A percentile compares a stretch with the other conserved stretches of the same genome.
Evolutionary conservation across 2,329 filamentous ascomycete species (phyloP).

Genomic region (Aspergillus novoparasiticus): DNA sequence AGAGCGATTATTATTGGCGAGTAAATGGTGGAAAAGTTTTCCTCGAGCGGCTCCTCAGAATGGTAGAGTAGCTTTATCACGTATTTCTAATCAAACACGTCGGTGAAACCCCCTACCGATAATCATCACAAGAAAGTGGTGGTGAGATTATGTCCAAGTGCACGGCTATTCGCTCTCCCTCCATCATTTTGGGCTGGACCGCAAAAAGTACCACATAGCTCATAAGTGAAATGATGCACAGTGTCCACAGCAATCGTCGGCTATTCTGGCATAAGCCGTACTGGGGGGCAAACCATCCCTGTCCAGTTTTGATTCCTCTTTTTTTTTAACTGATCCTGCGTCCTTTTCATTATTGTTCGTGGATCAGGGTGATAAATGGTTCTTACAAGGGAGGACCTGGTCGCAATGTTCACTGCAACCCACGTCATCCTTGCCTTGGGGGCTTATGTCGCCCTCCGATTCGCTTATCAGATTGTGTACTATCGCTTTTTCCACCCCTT

Average conservation of each 20-base stretch:
- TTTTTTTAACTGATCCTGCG: neutral
- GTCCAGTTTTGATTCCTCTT: neutral
- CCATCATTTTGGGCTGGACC: neutral
- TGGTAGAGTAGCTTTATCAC: neutral
- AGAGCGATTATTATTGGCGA: neutral
- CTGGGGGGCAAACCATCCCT: neutral
- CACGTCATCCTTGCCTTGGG: conserved; percentile 26
- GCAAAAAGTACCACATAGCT: neutral
- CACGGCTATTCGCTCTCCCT: neutral
- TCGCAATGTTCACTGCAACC: conserved; percentile 32
- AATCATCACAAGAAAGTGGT: neutral
- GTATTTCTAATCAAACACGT: neutral
- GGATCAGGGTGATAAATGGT: conserved; percentile 27
- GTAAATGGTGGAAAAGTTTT: neutral
- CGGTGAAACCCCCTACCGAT: neutral
- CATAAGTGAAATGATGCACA: no score
- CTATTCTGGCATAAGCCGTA: neutral
- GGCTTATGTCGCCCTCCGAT: conserved; percentile 26
- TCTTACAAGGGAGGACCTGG: conserved; percentile 22
- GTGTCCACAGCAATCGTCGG: no score
- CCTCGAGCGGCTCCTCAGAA: neutral
- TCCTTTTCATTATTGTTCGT: neutral
- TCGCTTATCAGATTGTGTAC: conserved; percentile 42
- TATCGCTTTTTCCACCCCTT: conserved; percentile 56
- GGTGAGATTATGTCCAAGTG: neutral